Base-by-base conservation (phyloP, 1,139 yeast genomes). In the Protomyces inouyei region DNA sequence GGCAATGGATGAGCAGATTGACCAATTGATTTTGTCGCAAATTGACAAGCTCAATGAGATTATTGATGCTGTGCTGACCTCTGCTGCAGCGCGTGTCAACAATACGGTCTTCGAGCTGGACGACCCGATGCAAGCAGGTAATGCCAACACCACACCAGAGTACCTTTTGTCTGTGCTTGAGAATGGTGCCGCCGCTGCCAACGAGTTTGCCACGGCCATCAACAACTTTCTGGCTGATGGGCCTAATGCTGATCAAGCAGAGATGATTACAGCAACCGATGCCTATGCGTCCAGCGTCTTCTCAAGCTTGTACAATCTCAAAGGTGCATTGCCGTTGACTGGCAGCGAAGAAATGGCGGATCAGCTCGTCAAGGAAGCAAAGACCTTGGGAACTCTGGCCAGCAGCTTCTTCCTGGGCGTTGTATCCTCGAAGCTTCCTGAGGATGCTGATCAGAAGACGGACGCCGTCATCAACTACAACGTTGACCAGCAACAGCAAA, bases 71-170 rank as follows among this genome's bases (percentile, higher is more conserved):
- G 82, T 89, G 65, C 79, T 91, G 69, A 80, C 78, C 46, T 83
- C 88, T 69, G 90, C 88, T 59, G 83, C 87, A 40, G 85, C 84
- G 68, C 80, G 91, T 63, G 80, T 89, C 60, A 95, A 89, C 74
- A 91, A 88, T 68, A 78, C 89, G 0, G 78, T 87, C 60, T 87
- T 83, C 71, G 92, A 86, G 71, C 78, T 89, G 67, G 85, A 84
- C 64, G 86, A 93, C 2, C 87, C 95, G 25, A 82, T 87, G 82
- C 93, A 87, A 74, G 90, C 93, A 18, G 95, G 95, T 65, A 88
- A 88, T 72, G 84, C 85, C 70, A 85, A 85, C 72, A 81, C 95
- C 1, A 83, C 95, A 0, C 90, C 96, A 1, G 87, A 83, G 70
- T 87, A 84, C 71, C 76, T 88, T 48, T 78, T 86, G 54, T 86